Base-by-base conservation (phyloP, 2,329 filamentous ascomycete genomes). In the Furcasterigmium furcatum region DNA sequence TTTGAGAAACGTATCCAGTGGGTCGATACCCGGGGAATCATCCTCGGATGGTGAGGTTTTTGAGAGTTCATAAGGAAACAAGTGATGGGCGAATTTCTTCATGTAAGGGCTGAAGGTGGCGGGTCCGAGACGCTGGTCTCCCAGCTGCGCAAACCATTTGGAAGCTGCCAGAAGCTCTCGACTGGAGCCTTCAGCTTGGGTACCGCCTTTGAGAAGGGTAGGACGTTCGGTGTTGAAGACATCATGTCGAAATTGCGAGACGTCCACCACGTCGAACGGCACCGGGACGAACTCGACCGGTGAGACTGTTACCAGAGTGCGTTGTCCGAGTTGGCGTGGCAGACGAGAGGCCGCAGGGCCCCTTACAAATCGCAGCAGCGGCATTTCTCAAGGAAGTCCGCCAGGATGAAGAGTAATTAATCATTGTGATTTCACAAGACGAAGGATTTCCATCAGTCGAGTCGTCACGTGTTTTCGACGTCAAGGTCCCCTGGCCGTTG, bases 11-110 rank as follows among this genome's bases (percentile, higher is more conserved):
- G 35, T 46, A 16, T 27, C 43, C 3, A 39, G 43, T 4, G 48
- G 35, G 19, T 49, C 30, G 10, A 46, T 19, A 16, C 18, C 34
- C 7, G n/a, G 25, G 4, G 44, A 9, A 19, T 27, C 40, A 13
- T 43, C 39, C 5, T 49, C 20, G 41, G 40, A 22, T 41, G 44
- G 14, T 60, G 55, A 52, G 56, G 61, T 13, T 10, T 34, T 30
- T 19, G 51, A 48, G 8, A 62, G 49, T 42, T 65, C 62, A 35
- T 62, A 65, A 3, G 60, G 53, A 13, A 64, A 36, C 13, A 53
- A 8, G 2, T 46, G 43, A n/a, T 55, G 35, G 18, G 46, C 46
- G 18, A 54, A 57, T n/a, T 47, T 27, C 8, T 44, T 38, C 44
- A 65, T 25, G 34, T 55, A 55, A 3, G 46, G 19, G 6, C 50